phyloP scores from a whole-genome alignment of 495 filamentous ascomycete genomes.

The Penicillium cataractarum region DNA sequence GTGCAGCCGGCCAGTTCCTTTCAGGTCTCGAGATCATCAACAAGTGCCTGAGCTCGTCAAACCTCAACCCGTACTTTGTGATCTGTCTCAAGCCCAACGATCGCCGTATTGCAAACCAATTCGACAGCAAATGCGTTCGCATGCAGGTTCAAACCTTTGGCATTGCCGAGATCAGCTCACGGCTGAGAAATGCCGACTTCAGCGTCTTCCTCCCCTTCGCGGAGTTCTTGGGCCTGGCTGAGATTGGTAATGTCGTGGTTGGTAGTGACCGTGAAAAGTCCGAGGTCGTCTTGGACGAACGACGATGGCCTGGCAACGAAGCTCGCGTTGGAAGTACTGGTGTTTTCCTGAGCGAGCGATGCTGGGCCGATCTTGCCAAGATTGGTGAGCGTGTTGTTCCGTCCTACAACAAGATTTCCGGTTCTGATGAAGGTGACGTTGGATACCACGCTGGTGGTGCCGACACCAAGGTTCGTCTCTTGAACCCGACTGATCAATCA shows the following conservation, averaged over 20 bases:
- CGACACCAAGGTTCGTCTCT: slow-evolving; percentile 71
- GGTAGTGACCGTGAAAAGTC: slow-evolving; percentile 93
- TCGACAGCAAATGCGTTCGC: slow-evolving; percentile 97
- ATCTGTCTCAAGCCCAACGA: slow-evolving; percentile 99
- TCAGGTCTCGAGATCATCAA: slow-evolving; percentile 87
- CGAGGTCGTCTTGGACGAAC: slow-evolving; percentile 84
- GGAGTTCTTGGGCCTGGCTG: slow-evolving; percentile 88
- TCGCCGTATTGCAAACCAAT: slow-evolving; percentile 95
- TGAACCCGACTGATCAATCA: slow-evolving; percentile 60
- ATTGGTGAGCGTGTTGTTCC: slow-evolving; percentile 67
- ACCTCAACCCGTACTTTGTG: slow-evolving; percentile 91
- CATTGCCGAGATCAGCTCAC: slow-evolving; percentile 94
- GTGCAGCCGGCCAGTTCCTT: slow-evolving; percentile 90
- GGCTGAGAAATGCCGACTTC: slow-evolving; percentile 90
- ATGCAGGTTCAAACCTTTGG: slow-evolving; percentile 94
- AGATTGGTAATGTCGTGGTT: slow-evolving; percentile 79
- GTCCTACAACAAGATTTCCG: slow-evolving; percentile 52
- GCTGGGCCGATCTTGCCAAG: slow-evolving; percentile 88
- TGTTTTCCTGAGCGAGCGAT: slow-evolving; percentile 92
- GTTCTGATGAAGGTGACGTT: slow-evolving; percentile 53
- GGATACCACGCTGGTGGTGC: slow-evolving; percentile 47
- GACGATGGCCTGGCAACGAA: slow-evolving; percentile 89
- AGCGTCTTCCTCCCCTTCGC: slow-evolving; percentile 94
- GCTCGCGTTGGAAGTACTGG: slow-evolving; percentile 89
- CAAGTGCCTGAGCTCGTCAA: slow-evolving; percentile 74